phyloP scores from a whole-genome alignment of 352 stramenopile species.

The Globisporangium megalacanthum region DNA sequence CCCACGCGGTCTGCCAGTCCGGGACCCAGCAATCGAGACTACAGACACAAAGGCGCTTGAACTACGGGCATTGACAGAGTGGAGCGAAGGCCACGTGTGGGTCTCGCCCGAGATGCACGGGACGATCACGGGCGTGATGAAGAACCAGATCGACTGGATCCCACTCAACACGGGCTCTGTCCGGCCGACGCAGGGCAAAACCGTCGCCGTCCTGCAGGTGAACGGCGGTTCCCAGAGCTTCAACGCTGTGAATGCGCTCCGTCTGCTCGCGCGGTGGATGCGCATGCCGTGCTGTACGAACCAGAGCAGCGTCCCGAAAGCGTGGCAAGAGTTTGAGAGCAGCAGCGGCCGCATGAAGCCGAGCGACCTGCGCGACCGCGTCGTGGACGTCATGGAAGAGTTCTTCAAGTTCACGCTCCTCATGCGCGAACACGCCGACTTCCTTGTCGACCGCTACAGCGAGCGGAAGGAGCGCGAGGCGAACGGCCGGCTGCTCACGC shows the following conservation, averaged over 20 bases:
- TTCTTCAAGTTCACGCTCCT: conserved; percentile 63
- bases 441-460: conserved; percentile 28
- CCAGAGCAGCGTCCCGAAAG: conserved; percentile 51
- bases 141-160: conserved; percentile 75
- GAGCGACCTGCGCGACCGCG: conserved; percentile 40
- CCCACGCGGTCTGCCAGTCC: conserved; percentile 39
- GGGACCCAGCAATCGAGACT: conserved; percentile 43
- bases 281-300: conserved; percentile 64
- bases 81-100: conserved; percentile 65
- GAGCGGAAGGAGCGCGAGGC: conserved; percentile 28
- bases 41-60: conserved; percentile 52
- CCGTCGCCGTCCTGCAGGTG: conserved; percentile 49
- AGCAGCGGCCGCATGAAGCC: conserved; percentile 68
- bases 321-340: conserved; percentile 60
- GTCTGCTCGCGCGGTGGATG: conserved; percentile 58
- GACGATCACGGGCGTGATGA: conserved; percentile 55
- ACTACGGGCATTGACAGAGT: conserved; percentile 46
- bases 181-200: conserved; percentile 50
- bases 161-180: conserved; percentile 55
- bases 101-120: conserved; percentile 64
- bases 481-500: conserved; percentile 25
- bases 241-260: conserved; percentile 57
- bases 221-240: conserved; percentile 48
- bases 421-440: conserved; percentile 30
- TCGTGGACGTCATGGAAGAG: conserved; percentile 66